Evolutionary conservation across 202 grass and related monocot species (phyloP), one percentile per base, ranked within the genome.

Genomic region (Bolboschoenoplectus hybrid): DNA sequence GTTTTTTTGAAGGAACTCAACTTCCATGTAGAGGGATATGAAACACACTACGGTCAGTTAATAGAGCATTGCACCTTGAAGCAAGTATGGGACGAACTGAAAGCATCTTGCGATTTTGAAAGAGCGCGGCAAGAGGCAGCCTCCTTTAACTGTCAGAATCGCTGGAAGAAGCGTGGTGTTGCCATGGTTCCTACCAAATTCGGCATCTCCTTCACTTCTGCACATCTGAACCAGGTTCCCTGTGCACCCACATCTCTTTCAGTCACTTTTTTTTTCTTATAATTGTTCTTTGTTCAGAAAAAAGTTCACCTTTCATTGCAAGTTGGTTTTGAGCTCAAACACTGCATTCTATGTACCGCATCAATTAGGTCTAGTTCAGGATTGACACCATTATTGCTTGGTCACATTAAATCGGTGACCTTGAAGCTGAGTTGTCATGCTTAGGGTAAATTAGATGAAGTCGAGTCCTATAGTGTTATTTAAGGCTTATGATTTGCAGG

Each of bases 171-270:
- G 82, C 88, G 89, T 84, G 96, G 96, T 85, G 74, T 98, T 83
- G 90, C 96, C 49, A 94, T 98, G 89, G 80, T 98, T 84, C 96
- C 96, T 26, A 98, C 93, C 16, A 95, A 98, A 84, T 98, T 98
- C 81, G 96, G 96, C 63, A 98, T 98, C 82, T 95, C 96, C 43
- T 98, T 98, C 81, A 98, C 93, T 57, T 0, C 87, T 2, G 87
- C 93, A 82, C 91, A 88, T 84, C 87, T 98, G 91, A 98, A 98
- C 89, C 96, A 98, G 96, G 96, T 95, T 75, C 63, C 70, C 61
- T 76, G 43, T 20, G 10, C 13, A 79, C 35, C 13, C 32, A 35
- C 51, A 79, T 40, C 52, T 79, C 52, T 79, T 60, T 40, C 52
- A 60, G 35, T 79, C 75, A 79, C n/a, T 79, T 7, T 79, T 10